A percentile compares a stretch with the other conserved stretches of the same genome.
Evolutionary conservation across 1,139 yeast genomes (phyloP).

Genomic region (Magnusiomyces starmeri): DNA sequence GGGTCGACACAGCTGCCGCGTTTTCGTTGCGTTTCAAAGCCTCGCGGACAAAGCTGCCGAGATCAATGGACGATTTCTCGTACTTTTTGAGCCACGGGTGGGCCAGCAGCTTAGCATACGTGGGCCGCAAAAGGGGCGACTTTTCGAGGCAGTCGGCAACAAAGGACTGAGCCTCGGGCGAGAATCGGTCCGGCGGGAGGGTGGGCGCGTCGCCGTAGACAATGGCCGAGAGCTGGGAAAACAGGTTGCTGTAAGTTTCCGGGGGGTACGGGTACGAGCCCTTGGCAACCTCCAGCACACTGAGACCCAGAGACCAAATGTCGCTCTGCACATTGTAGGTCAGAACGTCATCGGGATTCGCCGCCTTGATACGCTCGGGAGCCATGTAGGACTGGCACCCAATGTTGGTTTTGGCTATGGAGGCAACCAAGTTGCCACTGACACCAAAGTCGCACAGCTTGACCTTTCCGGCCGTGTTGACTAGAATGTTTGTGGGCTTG

Average conservation of each 20-base stretch:
- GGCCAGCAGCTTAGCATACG: slow-evolving; percentile 60
- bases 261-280: slow-evolving; percentile 96
- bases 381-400: slow-evolving; percentile 99
- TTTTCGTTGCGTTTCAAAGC: slow-evolving; percentile 17
- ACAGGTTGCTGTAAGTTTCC: slow-evolving; percentile 82
- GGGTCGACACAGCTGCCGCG: background rate
- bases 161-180: slow-evolving; percentile 74
- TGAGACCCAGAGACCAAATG: slow-evolving; percentile 90
- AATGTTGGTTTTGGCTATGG: slow-evolving; percentile 89
- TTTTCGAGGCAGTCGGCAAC: slow-evolving; percentile 76
- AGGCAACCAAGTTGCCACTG: slow-evolving; percentile 89
- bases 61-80: slow-evolving; percentile 37
- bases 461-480: slow-evolving; percentile 71
- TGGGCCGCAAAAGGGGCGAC: slow-evolving; percentile 76
- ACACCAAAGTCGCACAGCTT: slow-evolving; percentile 97
- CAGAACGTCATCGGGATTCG: slow-evolving; percentile 51
- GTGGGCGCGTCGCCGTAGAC: slow-evolving; percentile 94
- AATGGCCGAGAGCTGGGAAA: slow-evolving; percentile 88
- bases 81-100: slow-evolving; percentile 76
- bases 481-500: slow-evolving; percentile 89
- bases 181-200: slow-evolving; percentile 50
- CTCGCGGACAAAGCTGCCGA: slow-evolving; percentile 38
- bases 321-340: slow-evolving; percentile 93
- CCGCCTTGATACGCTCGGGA: slow-evolving; percentile 83
- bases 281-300: slow-evolving; percentile 79